Base-by-base conservation (phyloP, 176 grass and related monocot species). In the Ensete ventricosum region DNA sequence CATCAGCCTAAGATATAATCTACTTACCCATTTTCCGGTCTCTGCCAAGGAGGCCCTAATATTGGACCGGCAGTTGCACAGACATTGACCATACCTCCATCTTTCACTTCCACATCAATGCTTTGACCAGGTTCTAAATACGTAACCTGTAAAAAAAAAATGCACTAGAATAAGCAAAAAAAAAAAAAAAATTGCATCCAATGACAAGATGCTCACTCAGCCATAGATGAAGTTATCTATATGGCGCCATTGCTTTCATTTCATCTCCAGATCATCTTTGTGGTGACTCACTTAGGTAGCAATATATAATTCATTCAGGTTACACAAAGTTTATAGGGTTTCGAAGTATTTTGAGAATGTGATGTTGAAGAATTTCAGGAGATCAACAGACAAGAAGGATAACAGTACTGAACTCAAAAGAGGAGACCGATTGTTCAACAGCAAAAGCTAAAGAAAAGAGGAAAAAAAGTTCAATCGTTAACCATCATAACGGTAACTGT, bases 11-110 rank as follows among this genome's bases (percentile, higher is more conserved):
- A 51, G 64, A 9, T 13, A 54, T 69, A 34, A 62, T 13, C 24
- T 19, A 57, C 74, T 81, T 83, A 92, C 90, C 94, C 90, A 80
- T 97, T 97, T 89, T 97, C 94, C 10, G 85, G 94, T 9, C 88
- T 81, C 80, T 91, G 90, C 94, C 94, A 97, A 19, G 94, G 88
- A 11, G 94, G 94, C 0, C 90, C 90, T 4, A 97, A 80, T 58
- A 97, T 79, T 62, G 94, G 90, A 2, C 90, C 94, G 1, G 81
- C 80, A 62, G 90, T 97, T 75, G 88, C 94, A 55, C 87, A 80
- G 49, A 93, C 82, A 62, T 78, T 62, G 63, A 89, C 12, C 14
- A 54, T 64, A 17, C 43, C 25, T 74, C n/a, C 54, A 64, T 52
- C 73, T 69, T 75, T 88, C 20, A 81, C 81, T 74, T 80, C 73